A percentile compares a stretch with the other conserved stretches of the same genome.
Conservation (phyloP, 495 filamentous ascomycete genomes). For the Trichoderma gamsii region DNA sequence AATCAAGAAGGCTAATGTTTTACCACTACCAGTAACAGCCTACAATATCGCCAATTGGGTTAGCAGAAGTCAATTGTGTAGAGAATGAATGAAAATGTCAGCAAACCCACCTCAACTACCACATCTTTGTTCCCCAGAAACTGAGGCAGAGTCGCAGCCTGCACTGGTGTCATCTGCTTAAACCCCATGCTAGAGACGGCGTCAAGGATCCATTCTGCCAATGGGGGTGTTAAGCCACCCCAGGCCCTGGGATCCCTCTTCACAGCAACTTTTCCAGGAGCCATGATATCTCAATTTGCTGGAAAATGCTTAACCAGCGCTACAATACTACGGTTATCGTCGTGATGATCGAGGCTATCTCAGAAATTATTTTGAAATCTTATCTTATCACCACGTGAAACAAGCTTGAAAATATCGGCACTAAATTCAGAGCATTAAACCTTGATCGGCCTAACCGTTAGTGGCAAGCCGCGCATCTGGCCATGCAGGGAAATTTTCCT, state of each 20-base stretch:
- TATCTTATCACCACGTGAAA: constrained; percentile 10
- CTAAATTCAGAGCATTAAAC: neutral
- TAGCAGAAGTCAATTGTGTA: neutral
- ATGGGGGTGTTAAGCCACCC: constrained; percentile 66
- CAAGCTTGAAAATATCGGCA: neutral
- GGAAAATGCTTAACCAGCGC: neutral
- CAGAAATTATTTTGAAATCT: constrained; percentile 6
- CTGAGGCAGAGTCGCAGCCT: constrained; percentile 86
- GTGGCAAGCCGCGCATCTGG: neutral
- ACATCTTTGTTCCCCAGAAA: constrained; percentile 95
- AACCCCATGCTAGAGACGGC: constrained; percentile 83
- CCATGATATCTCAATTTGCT: constrained; percentile 25
- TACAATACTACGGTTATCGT: neutral
- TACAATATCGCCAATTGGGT: constrained; percentile 18
- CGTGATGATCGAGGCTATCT: neutral
- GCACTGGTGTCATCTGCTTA: constrained; percentile 83
- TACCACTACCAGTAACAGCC: constrained; percentile 93
- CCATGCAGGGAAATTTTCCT: neutral
- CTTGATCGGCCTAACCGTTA: neutral
- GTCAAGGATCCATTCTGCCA: constrained; percentile 89
- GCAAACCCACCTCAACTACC: constrained; percentile 63
- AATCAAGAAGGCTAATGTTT: constrained; percentile 86
- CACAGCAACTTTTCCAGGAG: constrained; percentile 26
- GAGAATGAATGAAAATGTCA: constrained; percentile 10
- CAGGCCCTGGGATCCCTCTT: constrained; percentile 58